Conservation (phyloP, 495 filamentous ascomycete genomes). For the Hypomontagnella submonticulosa region DNA sequence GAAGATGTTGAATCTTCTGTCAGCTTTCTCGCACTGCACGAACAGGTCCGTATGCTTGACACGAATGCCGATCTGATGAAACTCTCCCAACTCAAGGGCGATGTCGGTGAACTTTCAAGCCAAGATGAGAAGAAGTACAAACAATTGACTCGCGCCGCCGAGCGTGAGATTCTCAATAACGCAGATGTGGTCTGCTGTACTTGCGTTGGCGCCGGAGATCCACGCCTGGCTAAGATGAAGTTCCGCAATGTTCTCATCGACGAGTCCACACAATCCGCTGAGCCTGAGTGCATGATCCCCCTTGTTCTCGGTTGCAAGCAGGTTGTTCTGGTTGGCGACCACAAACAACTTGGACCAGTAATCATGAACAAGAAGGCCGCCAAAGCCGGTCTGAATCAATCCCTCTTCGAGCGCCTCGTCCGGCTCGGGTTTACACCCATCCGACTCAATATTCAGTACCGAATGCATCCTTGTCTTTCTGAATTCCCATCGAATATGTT, state of each 20-base stretch:
- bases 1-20: constrained; percentile 99
- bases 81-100: constrained; percentile 88
- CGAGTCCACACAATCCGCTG: constrained; percentile 98
- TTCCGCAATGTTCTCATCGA: constrained; percentile 98
- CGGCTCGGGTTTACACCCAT: constrained; percentile 93
- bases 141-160: constrained; percentile 89
- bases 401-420: constrained; percentile 95
- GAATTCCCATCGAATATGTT: constrained; percentile 99
- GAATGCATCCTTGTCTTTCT: constrained; percentile 98
- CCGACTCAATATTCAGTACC: constrained; percentile 96
- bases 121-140: constrained; percentile 99
- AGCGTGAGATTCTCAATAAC: constrained; percentile 94
- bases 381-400: constrained; percentile 96
- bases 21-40: constrained; percentile 91
- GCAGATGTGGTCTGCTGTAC: constrained; percentile 99
- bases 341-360: constrained; percentile 97
- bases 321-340: constrained; percentile 96
- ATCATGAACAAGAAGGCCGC: constrained; percentile 99
- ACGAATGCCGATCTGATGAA: constrained; percentile 93
- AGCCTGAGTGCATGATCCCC: constrained; percentile 99
- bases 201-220: constrained; percentile 97
- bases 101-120: constrained; percentile 90
- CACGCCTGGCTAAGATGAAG: constrained; percentile 93
- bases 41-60: constrained; percentile 97
- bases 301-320: constrained; percentile 98